Evolutionary conservation across 257 asterid species (phyloP).

Genomic region (Phtheirospermum japonicum): DNA sequence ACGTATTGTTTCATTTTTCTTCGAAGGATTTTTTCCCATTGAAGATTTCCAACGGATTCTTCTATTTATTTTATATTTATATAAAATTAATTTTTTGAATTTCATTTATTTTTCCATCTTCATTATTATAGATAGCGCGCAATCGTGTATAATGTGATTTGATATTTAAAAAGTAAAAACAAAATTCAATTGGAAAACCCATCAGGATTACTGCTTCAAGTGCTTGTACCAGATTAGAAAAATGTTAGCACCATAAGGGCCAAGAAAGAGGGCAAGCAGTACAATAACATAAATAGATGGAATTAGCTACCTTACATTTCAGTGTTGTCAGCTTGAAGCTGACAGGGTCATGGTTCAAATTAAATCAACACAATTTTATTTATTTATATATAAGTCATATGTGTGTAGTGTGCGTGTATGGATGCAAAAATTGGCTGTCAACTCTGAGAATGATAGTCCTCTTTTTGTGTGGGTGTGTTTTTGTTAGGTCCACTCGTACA

Average conservation of each 20-base stretch:
- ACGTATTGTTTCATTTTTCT: no score
- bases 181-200: background rate
- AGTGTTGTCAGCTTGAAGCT: slow-evolving; percentile 33
- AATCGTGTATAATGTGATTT: no score
- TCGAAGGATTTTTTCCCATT: no score
- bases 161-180: no score
- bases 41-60: no score
- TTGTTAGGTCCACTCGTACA: slow-evolving; percentile 53
- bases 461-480: slow-evolving; percentile 35
- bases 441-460: slow-evolving; percentile 44
- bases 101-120: no score
- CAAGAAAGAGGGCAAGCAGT: slow-evolving; percentile 26
- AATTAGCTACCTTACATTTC: slow-evolving; percentile 34
- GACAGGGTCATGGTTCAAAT: slow-evolving; percentile 32
- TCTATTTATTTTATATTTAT: no score
- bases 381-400: background rate
- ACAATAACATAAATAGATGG: slow-evolving; percentile 28
- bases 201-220: background rate
- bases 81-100: no score
- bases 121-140: no score
- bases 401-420: slow-evolving; percentile 23
- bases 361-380: background rate
- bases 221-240: background rate
- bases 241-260: slow-evolving; percentile 26
- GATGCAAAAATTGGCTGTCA: slow-evolving; percentile 45